Evolutionary conservation across 1,284 basidiomycete genomes (phyloP), one percentile per base, ranked within the genome.

Genomic region (Uromyces viciae-fabae): DNA sequence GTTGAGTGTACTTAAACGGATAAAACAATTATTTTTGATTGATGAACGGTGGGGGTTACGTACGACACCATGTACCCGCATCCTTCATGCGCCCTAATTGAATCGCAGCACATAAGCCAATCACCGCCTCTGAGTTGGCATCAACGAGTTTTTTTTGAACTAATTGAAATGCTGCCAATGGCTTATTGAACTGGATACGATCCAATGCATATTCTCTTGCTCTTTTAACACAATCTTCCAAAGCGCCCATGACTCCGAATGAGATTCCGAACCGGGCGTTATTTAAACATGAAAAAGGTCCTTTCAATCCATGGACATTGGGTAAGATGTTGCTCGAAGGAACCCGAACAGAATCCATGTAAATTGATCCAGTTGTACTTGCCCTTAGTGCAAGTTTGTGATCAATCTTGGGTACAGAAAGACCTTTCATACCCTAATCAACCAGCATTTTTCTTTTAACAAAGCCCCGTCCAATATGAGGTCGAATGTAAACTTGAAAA

Each of bases 141-240:
- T 98, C 95, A 1, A 92, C 94, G 25, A 99, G 89, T 87, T 98
- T 99, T 90, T 96, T 96, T 87, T 98, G 96, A 31, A 98, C 90
- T n/a, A 87, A 83, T 81, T 99, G 95, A 90, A 97, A 99, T 2
- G 92, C 93, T 0, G 94, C 95, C 4, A 98, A 89, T 0, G 95
- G 94, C 46, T 92, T 91, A 49, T 90, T 88, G 88, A 98, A 98
- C 87, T 98, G 95, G 62, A 92, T 87, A 36, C 88, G 87, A 79
- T 98, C 94, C 33, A 98, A 89, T 0, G 94, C 93, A 85, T 99
- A 98, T 38, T 90, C 89, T 38, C 93, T 89, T 0, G 95, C 90
- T 72, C 91, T 90, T 62, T 89, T 86, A 43, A 98, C 89, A 85
- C 94, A 96, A 84, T 97, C 94, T 86, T 99, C 96, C 40, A 99